Evolutionary conservation across 441 rosid species (phyloP).

Genomic region (Erysimum cheiri): DNA sequence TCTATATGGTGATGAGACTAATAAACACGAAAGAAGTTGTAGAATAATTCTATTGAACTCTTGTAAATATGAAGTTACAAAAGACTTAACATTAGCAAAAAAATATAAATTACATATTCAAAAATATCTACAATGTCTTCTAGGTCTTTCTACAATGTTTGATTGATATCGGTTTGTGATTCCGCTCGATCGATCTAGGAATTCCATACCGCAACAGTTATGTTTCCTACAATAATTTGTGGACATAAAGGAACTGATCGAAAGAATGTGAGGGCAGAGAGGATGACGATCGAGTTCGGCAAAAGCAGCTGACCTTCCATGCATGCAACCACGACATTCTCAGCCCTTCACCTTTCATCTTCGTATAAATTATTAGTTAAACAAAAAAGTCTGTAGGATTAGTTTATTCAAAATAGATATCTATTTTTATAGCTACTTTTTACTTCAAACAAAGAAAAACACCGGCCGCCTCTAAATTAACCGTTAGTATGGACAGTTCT

Average conservation of each 20-base stretch:
- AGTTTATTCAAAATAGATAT: background rate
- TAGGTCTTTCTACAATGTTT: conserved; percentile 1
- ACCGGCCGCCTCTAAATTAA: background rate
- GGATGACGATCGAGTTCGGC: conserved; percentile 19
- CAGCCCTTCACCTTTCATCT: background rate
- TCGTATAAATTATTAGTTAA: background rate
- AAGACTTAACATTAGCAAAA: no score
- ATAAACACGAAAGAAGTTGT: no score
- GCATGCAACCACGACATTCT: conserved; percentile 31
- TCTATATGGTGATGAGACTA: no score
- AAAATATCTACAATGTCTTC: background rate
- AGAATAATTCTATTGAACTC: no score
- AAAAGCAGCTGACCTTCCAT: conserved; percentile 34
- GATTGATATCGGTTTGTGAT: conserved; percentile 1
- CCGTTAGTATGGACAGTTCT: conserved; percentile 1
- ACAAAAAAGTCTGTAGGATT: background rate
- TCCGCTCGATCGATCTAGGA: background rate
- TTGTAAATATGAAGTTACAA: no score
- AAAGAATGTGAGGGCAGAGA: background rate
- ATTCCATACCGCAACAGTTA: background rate
- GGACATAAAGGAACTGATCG: background rate
- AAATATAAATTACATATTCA: no score
- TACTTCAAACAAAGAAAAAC: conserved; percentile 29
- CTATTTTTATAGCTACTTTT: conserved; percentile 10
- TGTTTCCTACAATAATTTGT: background rate